A percentile compares a stretch with the other conserved stretches of the same genome.
Conservation (phyloP, 257 asterid genomes). For the Verbena officinalis region DNA sequence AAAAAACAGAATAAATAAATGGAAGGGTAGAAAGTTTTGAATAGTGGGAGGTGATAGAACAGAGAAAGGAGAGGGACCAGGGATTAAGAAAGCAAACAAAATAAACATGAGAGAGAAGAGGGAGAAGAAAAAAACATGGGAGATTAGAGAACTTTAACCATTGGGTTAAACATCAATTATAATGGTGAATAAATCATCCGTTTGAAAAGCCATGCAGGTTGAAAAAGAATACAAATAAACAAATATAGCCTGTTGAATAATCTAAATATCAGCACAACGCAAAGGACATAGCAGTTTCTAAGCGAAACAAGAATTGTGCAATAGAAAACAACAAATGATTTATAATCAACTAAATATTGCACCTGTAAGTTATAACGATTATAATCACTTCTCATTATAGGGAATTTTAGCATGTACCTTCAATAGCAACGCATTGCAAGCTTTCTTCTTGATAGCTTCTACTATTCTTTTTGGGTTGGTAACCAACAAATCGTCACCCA, state of each 20-base stretch:
- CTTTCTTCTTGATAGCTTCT: constrained; percentile 85
- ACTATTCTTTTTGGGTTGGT: constrained; percentile 95
- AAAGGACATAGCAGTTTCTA: neutral
- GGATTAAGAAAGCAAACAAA: too few species aligned
- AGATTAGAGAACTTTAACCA: too few species aligned
- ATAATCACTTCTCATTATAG: neutral
- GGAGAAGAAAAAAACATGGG: too few species aligned
- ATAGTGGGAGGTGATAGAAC: too few species aligned
- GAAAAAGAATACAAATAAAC: neutral
- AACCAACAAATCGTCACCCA: constrained; percentile 92
- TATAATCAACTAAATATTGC: neutral
- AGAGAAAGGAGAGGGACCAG: too few species aligned
- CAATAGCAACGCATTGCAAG: constrained; percentile 91
- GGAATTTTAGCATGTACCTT: constrained; percentile 50
- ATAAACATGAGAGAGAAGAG: too few species aligned
- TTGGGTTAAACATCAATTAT: neutral
- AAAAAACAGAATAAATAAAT: too few species aligned
- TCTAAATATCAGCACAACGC: neutral
- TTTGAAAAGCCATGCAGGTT: neutral
- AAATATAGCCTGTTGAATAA: neutral
- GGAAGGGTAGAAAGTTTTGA: too few species aligned
- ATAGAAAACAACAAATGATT: neutral
- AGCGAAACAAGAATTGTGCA: neutral
- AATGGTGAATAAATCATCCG: neutral
- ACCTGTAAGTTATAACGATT: neutral